These are phyloP conservation scores for Schizopora paradoxa DNA, from an alignment of 1,284 basidiomycete species.

Conservation along the genomic window DNA sequence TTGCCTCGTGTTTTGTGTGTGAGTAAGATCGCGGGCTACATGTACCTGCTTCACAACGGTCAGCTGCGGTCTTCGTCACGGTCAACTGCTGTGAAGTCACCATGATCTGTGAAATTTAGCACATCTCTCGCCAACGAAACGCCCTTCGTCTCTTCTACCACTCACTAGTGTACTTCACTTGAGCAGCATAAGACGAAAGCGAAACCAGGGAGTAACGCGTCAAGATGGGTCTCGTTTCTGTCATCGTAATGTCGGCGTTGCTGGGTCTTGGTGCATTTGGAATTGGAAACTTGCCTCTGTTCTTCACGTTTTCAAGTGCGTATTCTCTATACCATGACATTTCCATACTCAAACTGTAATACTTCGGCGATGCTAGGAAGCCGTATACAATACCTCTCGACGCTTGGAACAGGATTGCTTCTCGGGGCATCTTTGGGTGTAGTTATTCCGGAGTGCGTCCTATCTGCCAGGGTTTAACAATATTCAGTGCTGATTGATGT, in stretches of 20 bases:
- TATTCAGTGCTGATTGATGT: neutral
- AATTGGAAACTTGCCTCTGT: conserved; percentile 71
- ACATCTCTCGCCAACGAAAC: too few relatives aligned
- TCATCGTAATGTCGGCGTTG: conserved; percentile 59
- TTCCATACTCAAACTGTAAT: conserved; percentile 5
- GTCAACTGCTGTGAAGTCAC: too few relatives aligned
- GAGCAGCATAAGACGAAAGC: too few relatives aligned
- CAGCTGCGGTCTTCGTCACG: too few relatives aligned
- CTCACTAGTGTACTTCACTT: too few relatives aligned
- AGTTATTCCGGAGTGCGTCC: conserved; percentile 83
- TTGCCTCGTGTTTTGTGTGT: too few relatives aligned
- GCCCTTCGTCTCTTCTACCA: too few relatives aligned
- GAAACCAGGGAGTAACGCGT: too few relatives aligned
- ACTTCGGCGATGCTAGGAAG: conserved; percentile 37
- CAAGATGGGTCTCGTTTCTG: conserved; percentile 29
- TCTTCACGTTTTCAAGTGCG: conserved; percentile 71
- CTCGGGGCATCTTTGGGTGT: conserved; percentile 86
- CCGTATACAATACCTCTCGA: conserved; percentile 56
- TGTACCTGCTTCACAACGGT: too few relatives aligned
- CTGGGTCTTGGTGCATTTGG: conserved; percentile 70
- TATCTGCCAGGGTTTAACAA: conserved; percentile 4
- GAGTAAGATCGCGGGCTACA: too few relatives aligned
- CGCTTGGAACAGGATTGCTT: conserved; percentile 78
- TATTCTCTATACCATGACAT: conserved; percentile 19
- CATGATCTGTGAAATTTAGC: too few relatives aligned